These are phyloP conservation scores for Carpinus viminea DNA, from an alignment of 306 rosid genomes.

Conservation along the genomic window DNA sequence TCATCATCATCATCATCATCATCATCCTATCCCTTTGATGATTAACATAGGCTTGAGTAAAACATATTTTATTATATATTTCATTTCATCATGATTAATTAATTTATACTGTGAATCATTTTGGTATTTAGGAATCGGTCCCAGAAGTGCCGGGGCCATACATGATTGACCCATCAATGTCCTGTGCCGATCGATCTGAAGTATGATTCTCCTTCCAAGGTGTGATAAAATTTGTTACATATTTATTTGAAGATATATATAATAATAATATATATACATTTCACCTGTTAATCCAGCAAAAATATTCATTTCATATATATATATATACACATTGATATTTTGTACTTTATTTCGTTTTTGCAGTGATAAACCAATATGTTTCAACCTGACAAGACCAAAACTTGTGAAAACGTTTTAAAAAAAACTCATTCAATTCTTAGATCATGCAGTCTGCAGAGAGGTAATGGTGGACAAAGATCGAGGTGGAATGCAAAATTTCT, in stretches of 20 bases:
- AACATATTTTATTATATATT: neutral
- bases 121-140: neutral
- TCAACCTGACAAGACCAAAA: no score
- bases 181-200: neutral
- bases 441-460: no score
- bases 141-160: slow-evolving; percentile 3
- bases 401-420: no score
- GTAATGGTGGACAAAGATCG: no score
- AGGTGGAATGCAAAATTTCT: no score
- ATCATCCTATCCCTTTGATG: neutral
- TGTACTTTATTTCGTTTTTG: neutral
- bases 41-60: slow-evolving; percentile 5
- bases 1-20: no score
- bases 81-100: neutral
- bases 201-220: slow-evolving; percentile 1
- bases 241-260: no score
- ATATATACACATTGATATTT: no score
- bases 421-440: no score
- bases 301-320: no score
- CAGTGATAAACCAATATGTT: neutral
- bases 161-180: slow-evolving; percentile 10
- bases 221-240: neutral
- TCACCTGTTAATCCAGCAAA: neutral
- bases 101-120: neutral
- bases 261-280: no score